These are phyloP conservation scores for Orbilia oligospora DNA, from an alignment of 2,329 filamentous ascomycete genomes.

Conservation along the genomic window DNA sequence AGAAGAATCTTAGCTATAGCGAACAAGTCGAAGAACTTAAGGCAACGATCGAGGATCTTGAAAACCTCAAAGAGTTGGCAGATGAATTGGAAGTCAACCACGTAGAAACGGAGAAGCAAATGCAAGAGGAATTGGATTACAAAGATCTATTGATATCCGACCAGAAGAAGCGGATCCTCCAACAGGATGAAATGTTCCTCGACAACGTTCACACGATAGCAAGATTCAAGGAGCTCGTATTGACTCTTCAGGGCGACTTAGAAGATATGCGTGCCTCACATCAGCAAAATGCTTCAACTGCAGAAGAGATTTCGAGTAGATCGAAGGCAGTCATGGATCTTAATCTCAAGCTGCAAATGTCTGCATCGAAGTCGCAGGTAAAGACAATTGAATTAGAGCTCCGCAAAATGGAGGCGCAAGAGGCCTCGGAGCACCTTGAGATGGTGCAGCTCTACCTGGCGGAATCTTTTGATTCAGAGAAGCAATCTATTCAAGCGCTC, in stretches of 20 bases:
- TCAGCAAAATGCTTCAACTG: constrained; percentile 91
- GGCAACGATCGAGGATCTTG: constrained; percentile 85
- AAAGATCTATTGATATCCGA: constrained; percentile 88
- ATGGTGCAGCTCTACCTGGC: constrained; percentile 88
- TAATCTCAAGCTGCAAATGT: constrained; percentile 92
- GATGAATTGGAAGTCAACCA: constrained; percentile 96
- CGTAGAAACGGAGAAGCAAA: constrained; percentile 90
- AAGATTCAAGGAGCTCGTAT: constrained; percentile 89
- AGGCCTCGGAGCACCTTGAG: constrained; percentile 87
- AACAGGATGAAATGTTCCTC: constrained; percentile 84
- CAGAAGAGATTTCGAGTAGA: constrained; percentile 87
- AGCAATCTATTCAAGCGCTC: constrained; percentile 88
- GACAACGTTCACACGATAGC: constrained; percentile 92
- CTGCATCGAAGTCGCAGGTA: constrained; percentile 89
- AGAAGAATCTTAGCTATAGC: constrained; percentile 85
- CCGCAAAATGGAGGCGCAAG: constrained; percentile 86
- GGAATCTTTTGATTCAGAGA: constrained; percentile 83
- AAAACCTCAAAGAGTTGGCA: constrained; percentile 90
- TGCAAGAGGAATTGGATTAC: constrained; percentile 93
- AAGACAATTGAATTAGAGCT: constrained; percentile 95
- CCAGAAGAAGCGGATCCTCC: constrained; percentile 78
- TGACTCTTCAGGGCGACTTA: constrained; percentile 84
- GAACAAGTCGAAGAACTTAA: constrained; percentile 88
- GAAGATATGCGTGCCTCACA: constrained; percentile 94
- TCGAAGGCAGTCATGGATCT: constrained; percentile 97